Conservation (phyloP, 2,329 filamentous ascomycete genomes). For the Metarhizium guizhouense region DNA sequence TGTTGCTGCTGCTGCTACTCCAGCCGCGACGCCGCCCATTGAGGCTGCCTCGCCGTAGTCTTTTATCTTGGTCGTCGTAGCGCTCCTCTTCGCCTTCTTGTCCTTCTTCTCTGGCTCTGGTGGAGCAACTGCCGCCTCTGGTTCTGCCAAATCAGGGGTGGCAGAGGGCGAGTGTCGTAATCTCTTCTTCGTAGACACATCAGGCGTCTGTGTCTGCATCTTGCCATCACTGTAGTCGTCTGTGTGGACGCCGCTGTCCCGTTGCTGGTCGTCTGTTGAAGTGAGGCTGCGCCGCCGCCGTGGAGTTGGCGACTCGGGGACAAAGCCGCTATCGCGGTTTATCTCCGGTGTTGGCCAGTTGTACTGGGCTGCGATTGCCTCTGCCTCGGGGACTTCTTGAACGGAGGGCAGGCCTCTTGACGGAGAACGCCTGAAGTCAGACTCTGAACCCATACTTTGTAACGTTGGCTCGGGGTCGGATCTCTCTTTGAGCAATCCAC, state of each 20-base stretch:
- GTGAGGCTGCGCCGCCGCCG: conserved; percentile 26
- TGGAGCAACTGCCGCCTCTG: conserved; percentile 24
- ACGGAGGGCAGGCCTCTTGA: conserved; percentile 41
- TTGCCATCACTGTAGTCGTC: conserved; percentile 34
- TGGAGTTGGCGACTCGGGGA: conserved; percentile 33
- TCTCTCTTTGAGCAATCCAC: conserved; percentile 23
- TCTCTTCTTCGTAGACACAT: conserved; percentile 17
- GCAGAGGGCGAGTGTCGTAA: conserved; percentile 23
- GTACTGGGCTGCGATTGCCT: conserved; percentile 21
- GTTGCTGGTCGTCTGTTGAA: conserved; percentile 26
- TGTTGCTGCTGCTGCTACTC: neutral
- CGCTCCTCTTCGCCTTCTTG: conserved; percentile 9
- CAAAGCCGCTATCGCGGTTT: conserved; percentile 26
- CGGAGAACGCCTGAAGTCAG: conserved; percentile 33
- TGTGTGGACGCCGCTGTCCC: conserved; percentile 50
- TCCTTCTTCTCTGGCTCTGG: conserved; percentile 35
- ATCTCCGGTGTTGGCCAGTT: conserved; percentile 21
- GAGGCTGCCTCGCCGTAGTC: conserved; percentile 19
- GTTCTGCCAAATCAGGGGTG: conserved; percentile 32
- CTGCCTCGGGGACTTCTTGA: conserved; percentile 39
- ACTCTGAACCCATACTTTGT: conserved; percentile 15
- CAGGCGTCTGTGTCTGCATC: conserved; percentile 15
- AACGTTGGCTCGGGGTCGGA: conserved; percentile 13
- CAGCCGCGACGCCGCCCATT: neutral
- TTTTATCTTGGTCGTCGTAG: conserved; percentile 10